Base-by-base conservation (phyloP, 495 filamentous ascomycete genomes). In the Trichoderma parareesei region DNA sequence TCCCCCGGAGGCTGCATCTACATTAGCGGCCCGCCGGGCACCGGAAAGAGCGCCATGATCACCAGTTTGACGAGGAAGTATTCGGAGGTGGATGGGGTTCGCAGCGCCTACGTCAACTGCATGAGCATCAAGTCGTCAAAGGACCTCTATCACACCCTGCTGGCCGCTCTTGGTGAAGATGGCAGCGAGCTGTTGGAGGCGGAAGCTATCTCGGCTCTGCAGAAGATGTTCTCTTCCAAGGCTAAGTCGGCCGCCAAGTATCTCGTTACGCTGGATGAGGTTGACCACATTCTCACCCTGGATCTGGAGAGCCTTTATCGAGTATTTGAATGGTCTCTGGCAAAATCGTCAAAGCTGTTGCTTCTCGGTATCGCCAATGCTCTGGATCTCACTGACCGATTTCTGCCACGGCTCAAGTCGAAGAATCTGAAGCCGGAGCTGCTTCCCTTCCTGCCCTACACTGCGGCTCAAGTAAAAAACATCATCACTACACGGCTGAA, bases 291-390 rank as follows among this genome's bases (percentile, higher is more conserved):
- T 64, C 81, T 98, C 42, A 91, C 86, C 0, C 76, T 94, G 27
- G 95, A 97, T 71, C 77, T 90, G 37, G 91, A 93, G 66, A 85
- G 92, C 44, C 81, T 99, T 16, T 95, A 97, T 75, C 89, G 85
- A 38, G 75, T 99, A 41, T 98, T 99, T 66, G 91, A 96, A 69
- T 97, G 92, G 91, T 93, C 95, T 14, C 78, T 98, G 65, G 83
- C 88, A 27, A 82, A 80, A 63, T 84, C 84, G 5, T 97, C 93
- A 3, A 85, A 84, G 10, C 85, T 99, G 2, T 77, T 93, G 33
- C 76, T 98, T 35, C 83, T 99, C 46, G 94, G 94, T 46, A 97
- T 99, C 70, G 95, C 94, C 61, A 99, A 99, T 70, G 95, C 94
- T 2, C 82, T 99, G 63, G 94, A 99, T 71, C 77, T 99, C 48